Evolutionary conservation across 164 flowering plant genomes (phyloP), one percentile per base, ranked within the genome.

Genomic region (Chimonanthus praecox): DNA sequence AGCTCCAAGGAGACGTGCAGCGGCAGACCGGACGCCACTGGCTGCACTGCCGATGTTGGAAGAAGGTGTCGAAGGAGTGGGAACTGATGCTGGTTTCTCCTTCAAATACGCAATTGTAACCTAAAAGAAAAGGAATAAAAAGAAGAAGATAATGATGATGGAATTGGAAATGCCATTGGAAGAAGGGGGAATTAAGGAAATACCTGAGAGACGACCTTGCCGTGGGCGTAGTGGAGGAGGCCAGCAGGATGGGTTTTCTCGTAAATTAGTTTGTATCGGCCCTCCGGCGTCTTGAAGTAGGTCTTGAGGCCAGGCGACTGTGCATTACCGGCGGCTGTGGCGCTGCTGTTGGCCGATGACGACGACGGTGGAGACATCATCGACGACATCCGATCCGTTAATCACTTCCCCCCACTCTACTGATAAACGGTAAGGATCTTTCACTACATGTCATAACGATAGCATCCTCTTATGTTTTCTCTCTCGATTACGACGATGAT

Each of bases 211-310:
- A 91, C 94, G 21, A 93, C 85, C 79, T 90, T 94, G 63, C 98
- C 96, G 68, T 91, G 97, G 46, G 89, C 79, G 66, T 89, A 92
- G 78, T 90, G 97, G 78, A 94, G 93, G 47, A 91, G 87, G 50
- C 92, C 97, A 3, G 95, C 76, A 20, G 98, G 95, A 64, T 89
- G 89, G 11, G 96, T 87, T 80, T 94, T 94, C 83, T 92, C 99
- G 66, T 85, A 91, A 49, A 89, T 95, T 51, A 92, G 94, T 88
- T 92, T 94, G 76, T 92, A 94, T 46, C 94, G 85, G 2, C 99
- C 99, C 72, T 94, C 99, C 0, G 99, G 97, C 70, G 99, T 94
- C 80, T 94, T 94, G 86, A 94, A 94, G 81, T 94, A 90, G 54
- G 95, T 92, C 84, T 94, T 94, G 45, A 94, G 78, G 8, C 94